phyloP scores from a whole-genome alignment of 768 basidiomycete genomes.

The Rhizopogon rudus region DNA sequence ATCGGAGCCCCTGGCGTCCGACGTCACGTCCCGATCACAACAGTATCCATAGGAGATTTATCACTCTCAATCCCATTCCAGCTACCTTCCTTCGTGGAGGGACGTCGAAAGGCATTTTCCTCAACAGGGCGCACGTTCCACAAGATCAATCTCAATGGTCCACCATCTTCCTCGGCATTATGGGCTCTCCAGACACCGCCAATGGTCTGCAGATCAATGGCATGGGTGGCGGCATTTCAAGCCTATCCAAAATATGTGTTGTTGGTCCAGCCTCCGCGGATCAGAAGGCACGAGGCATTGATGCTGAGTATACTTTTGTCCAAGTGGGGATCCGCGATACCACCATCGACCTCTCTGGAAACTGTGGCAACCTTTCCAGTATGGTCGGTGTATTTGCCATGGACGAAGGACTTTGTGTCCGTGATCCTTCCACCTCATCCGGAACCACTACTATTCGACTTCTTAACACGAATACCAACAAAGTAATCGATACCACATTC shows the following conservation, averaged over 20 bases:
- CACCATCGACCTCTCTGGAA: constrained; percentile 62
- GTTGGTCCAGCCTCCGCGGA: constrained; percentile 45
- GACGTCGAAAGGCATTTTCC: constrained; percentile 73
- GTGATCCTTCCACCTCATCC: not conserved
- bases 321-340: constrained; percentile 57
- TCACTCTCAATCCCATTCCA: constrained; percentile 5
- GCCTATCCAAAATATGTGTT: constrained; percentile 70
- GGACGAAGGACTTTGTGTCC: constrained; percentile 53
- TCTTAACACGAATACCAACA: constrained; percentile 71
- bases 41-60: not conserved
- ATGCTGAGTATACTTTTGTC: constrained; percentile 70
- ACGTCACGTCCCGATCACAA: too few species aligned
- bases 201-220: constrained; percentile 71
- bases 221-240: constrained; percentile 76
- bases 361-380: constrained; percentile 71
- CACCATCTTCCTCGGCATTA: constrained; percentile 61
- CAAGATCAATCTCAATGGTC: constrained; percentile 46
- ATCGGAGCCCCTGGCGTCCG: too few species aligned
- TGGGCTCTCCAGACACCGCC: constrained; percentile 77
- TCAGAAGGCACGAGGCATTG: constrained; percentile 39
- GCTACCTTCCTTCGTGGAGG: constrained; percentile 60
- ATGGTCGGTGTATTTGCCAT: constrained; percentile 72
- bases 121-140: constrained; percentile 53
- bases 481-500: constrained; percentile 66
- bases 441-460: constrained; percentile 44